Base-by-base conservation (phyloP, 306 rosid genomes). In the Delonix regia region DNA sequence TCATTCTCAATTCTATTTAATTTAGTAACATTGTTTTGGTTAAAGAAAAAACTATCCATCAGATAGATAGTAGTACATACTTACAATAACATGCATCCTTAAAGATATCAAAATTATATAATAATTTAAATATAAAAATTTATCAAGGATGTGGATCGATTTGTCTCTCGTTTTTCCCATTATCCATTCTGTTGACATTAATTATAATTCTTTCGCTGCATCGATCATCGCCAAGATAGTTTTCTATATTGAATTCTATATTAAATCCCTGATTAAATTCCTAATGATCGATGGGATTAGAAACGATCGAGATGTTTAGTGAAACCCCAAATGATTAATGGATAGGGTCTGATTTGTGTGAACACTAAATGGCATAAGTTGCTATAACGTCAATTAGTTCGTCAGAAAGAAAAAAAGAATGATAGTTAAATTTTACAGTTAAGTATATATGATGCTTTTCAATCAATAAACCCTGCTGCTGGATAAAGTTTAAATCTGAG, bases 401-500 rank as follows among this genome's bases (percentile, higher is more conserved):
- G 9, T 41, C 52, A 11, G 49, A 67, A 24, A 42, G 4, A 15
- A 69, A 25, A 9, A 14, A 15, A 14, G 12, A 13, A 67, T 42
- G 28, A 25, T 44, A 22, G 33, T 5, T 41, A 6, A 67, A 6
- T 64, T 64, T n/a, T 18, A 42, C 16, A 36, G n/a, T 18, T 18
- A 36, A n/a, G 27, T 25, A 33, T 47, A n/a, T 3, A 22, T 6
- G 38, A 18, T 70, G 61, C 59, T 25, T 6, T 42, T 41, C 53
- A 24, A 67, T 21, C 42, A 21, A 67, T 42, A 47, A 67, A 42
- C 13, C 25, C 6, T 3, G 72, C 11, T 36, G 16, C 1, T 14
- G 3, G 28, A 33, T 47, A 70, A 48, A 47, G 59, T 9, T 71
- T 79, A 64, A 79, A 76, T 41, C 28, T 18, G 44, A 19, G 62